Conservation (phyloP, 73 alveolate species). For the Paramecium biaurelia region DNA sequence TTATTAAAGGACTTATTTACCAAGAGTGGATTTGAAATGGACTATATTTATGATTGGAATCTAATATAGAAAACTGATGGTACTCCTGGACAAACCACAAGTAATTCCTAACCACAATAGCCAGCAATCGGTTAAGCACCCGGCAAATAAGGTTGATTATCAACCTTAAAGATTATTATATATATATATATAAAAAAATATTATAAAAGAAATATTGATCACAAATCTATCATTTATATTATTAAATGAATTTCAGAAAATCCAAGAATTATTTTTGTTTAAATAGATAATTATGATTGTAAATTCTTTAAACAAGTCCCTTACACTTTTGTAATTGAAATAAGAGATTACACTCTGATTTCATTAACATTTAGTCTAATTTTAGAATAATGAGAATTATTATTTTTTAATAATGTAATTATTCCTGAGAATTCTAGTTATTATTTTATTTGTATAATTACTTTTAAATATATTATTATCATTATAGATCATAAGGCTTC, state of each 20-base stretch:
- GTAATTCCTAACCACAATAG: background rate
- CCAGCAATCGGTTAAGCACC: background rate
- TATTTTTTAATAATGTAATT: no score
- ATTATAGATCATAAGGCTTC: background rate
- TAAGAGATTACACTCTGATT: background rate
- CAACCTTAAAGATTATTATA: background rate
- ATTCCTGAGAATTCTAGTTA: background rate
- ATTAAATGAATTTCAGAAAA: background rate
- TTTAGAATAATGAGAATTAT: background rate
- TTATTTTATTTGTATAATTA: background rate
- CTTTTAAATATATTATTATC: no score
- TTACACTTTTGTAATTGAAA: no score
- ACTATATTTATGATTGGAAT: slow-evolving; percentile 62
- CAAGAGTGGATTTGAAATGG: slow-evolving; percentile 59
- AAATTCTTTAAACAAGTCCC: background rate
- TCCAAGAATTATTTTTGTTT: no score
- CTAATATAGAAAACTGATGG: slow-evolving; percentile 32
- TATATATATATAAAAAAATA: background rate
- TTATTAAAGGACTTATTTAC: slow-evolving; percentile 56
- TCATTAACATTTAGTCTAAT: no score
- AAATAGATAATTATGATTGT: no score
- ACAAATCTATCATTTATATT: background rate
- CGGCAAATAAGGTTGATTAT: background rate
- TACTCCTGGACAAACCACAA: background rate
- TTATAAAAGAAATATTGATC: background rate